Base-by-base conservation (phyloP, 2,329 filamentous ascomycete species). In the Diaporthe nobilis region DNA sequence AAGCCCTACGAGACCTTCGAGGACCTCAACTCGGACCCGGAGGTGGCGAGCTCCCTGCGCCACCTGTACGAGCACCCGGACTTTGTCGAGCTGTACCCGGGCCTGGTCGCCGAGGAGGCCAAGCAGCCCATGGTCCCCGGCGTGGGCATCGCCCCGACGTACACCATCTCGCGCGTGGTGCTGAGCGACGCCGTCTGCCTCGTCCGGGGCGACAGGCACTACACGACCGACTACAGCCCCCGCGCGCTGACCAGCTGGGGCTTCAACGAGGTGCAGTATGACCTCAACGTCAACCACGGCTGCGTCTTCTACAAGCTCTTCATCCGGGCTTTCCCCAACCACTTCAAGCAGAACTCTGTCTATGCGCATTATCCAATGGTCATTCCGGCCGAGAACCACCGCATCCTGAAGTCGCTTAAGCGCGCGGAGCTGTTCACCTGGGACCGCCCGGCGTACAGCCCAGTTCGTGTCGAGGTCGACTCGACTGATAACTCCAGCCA, bases 231-330 rank as follows among this genome's bases (percentile, higher is more conserved):
- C 82, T 96, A 94, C 82, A 91, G 92, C 78, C 90, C 94, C 0
- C 90, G 91, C 12, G 91, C 92, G 79, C 84, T 97, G 63, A 97
- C 95, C 1, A 95, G 95, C 84, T 98, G 94, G 94, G 95, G 95
- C 28, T 96, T 91, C 85, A 91, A 91, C 73, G 93, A 95, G 81
- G 93, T 90, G 4, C 88, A 94, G 28, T 94, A 93, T 74, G 94
- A 97, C 79, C 85, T 92, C 31, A 91, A 74, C 75, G 85, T 96
- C 78, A 94, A 97, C 83, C 92, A 97, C 81, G 95, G 95, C 63
- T 95, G 93, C 79, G 91, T 95, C 17, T 94, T 96, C 84, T 95
- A 96, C 87, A 97, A 97, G 86, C 88, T 97, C 49, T 93, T 96
- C 82, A 87, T 94, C 49, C 90, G 93, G 7, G 94, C 94, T 0